phyloP scores from a whole-genome alignment of 768 basidiomycete genomes.

The Leccinellum albellum region DNA sequence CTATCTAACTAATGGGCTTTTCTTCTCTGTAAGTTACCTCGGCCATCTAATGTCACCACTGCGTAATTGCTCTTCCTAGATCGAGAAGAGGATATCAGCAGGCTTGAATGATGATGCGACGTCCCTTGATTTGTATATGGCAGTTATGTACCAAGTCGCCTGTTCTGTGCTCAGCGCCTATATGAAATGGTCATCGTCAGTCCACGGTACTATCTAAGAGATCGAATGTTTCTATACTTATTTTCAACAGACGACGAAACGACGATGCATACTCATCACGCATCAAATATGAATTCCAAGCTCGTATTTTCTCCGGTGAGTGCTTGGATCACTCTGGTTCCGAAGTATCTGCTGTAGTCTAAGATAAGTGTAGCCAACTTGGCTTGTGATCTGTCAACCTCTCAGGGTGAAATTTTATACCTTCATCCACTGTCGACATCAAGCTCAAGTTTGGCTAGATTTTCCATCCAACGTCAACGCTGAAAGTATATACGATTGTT shows the following conservation, averaged over 20 bases:
- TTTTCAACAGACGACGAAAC: constrained; percentile 2
- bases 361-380: constrained; percentile 11
- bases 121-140: constrained; percentile 7
- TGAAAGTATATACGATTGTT: constrained; percentile 3
- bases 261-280: constrained; percentile 11
- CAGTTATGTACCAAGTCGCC: constrained; percentile 8
- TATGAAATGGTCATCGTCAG: constrained; percentile 20
- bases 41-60: neutral
- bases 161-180: constrained; percentile 18
- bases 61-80: constrained; percentile 9
- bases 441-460: constrained; percentile 6
- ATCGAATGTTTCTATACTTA: neutral
- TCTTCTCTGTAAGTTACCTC: constrained; percentile 16
- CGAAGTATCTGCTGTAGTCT: no score
- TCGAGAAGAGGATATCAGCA: constrained; percentile 16
- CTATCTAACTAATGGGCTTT: constrained; percentile 21
- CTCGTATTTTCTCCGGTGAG: constrained; percentile 19
- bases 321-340: neutral
- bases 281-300: constrained; percentile 19
- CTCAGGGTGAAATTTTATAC: constrained; percentile 13
- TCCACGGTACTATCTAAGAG: neutral
- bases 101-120: neutral
- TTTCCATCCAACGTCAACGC: neutral
- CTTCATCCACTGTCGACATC: neutral
- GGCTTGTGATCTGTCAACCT: constrained; percentile 19